These are phyloP conservation scores for Boletus barrowsii DNA, from an alignment of 768 basidiomycete genomes.

Conservation along the genomic window DNA sequence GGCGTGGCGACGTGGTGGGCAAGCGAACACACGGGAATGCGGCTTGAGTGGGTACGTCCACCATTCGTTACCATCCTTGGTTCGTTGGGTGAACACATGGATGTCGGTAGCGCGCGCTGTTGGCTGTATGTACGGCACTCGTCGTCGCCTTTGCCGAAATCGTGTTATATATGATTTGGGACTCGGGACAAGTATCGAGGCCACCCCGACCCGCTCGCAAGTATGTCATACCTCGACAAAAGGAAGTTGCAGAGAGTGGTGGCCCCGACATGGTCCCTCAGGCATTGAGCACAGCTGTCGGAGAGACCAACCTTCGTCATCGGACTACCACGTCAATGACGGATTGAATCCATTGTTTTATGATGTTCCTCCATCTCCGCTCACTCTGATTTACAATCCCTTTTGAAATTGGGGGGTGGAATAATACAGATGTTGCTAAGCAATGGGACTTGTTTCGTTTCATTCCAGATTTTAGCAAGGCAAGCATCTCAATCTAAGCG, in stretches of 20 bases:
- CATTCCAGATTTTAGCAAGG: neutral
- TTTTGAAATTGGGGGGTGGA: neutral
- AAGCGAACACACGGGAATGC: constrained; percentile 60
- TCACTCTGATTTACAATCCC: neutral
- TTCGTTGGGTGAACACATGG: constrained; percentile 2
- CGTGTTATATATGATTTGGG: constrained; percentile 71
- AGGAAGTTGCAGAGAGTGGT: constrained; percentile 6
- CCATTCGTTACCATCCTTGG: neutral
- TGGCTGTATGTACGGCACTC: constrained; percentile 57
- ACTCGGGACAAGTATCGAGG: constrained; percentile 41
- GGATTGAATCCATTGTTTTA: neutral
- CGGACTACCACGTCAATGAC: constrained; percentile 6
- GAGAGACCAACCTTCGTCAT: constrained; percentile 19
- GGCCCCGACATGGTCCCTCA: constrained; percentile 2
- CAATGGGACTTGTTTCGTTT: neutral
- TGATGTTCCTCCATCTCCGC: neutral
- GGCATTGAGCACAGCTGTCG: constrained; percentile 22
- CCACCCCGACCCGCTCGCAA: constrained; percentile 8
- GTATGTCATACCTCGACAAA: neutral
- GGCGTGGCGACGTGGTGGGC: constrained; percentile 75
- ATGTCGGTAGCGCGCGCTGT: constrained; percentile 50
- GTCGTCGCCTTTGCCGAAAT: constrained; percentile 72
- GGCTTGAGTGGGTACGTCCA: constrained; percentile 68
- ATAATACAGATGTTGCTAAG: neutral
- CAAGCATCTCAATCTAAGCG: neutral